phyloP scores from a whole-genome alignment of 2,329 filamentous ascomycete species.

The Coniochaeta sp. region DNA sequence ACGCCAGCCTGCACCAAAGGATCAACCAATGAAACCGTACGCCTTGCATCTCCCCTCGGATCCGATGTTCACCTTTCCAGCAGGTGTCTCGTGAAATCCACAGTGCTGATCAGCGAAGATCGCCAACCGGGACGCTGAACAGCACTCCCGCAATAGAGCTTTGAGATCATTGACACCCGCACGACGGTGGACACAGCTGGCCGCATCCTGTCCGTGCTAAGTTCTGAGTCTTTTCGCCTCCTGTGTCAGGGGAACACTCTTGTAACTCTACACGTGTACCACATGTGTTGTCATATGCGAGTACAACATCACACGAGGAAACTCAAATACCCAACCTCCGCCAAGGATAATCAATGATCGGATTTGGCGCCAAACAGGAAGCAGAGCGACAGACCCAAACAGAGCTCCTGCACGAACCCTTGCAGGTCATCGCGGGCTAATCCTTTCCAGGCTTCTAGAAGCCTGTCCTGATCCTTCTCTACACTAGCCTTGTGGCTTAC shows the following conservation, averaged over 20 bases:
- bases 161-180: neutral
- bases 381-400: no score
- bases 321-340: no score
- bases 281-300: no score
- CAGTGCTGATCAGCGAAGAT: neutral
- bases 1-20: no score
- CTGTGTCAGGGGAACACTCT: no score
- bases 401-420: conserved; percentile 7
- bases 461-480: neutral
- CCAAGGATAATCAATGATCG: no score
- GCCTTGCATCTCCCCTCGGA: neutral
- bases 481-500: neutral
- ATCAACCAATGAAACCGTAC: neutral
- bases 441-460: conserved; percentile 5
- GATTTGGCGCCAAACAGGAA: no score
- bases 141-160: neutral
- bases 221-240: no score
- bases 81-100: neutral
- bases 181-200: no score
- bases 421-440: conserved; percentile 1
- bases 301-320: no score
- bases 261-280: no score
- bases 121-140: neutral
- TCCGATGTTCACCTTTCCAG: neutral
- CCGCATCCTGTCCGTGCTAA: no score